Base-by-base conservation (phyloP, 2,329 filamentous ascomycete genomes). In the Podosphaera fusca region DNA sequence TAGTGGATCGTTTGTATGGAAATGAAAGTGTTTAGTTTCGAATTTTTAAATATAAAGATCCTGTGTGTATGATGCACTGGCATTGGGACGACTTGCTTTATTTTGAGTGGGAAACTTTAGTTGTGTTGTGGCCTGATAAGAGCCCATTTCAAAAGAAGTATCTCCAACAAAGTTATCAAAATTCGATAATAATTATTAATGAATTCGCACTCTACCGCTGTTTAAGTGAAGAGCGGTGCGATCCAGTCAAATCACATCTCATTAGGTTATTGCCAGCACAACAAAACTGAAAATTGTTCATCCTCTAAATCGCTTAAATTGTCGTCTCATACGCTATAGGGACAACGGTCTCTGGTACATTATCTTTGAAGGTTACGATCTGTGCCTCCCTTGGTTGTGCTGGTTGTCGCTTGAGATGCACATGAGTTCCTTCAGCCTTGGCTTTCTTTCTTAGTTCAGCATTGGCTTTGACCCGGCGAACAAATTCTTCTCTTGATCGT, bases 321-420 rank as follows among this genome's bases (percentile, higher is more conserved):
- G 87, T 90, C 69, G 92, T 98, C 81, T 96, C 92, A 82, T 96
- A 98, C 69, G 92, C 75, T 67, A 96, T 80, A 67, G 90, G 88
- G 62, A 82, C 81, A 69, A 96, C 81, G 67, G 85, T 95, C 82
- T 95, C 87, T 63, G 89, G 87, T 71, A 81, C 78, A 77, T 87
- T 86, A 71, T 87, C 84, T 75, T 81, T 82, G 68, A 82, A 75
- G 68, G 80, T 84, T 71, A 96, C 80, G 63, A 82, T 88, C 72
- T 81, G 79, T 64, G 85, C 82, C 64, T 84, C 82, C 66, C 92
- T 81, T 72, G 92, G 92, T 71, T 78, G 77, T 67, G 74, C 75
- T 64, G 92, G 83, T 72, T 84, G 83, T 74, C 92, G 82, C 88
- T 98, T 98, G 72, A 98, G 79, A 77, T 90, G 81, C 68, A 95